Evolutionary conservation across 2,329 filamentous ascomycete species (phyloP), one percentile per base, ranked within the genome.

Genomic region (Plectosphaerella cucumerina): DNA sequence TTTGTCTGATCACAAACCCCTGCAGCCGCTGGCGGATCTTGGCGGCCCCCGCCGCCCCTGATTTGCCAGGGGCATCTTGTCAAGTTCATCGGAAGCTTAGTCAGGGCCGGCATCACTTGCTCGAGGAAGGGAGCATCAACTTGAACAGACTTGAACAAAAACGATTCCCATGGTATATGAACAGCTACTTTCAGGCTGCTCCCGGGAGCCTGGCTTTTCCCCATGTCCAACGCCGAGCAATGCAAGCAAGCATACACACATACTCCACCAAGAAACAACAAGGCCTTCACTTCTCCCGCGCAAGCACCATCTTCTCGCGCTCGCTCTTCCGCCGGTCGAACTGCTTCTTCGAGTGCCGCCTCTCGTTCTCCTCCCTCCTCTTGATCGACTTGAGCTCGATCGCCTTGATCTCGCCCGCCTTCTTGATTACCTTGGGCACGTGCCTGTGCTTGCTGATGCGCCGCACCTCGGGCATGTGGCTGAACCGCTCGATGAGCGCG

Each of bases 401-500:
- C 52, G 75, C 74, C 83, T 99, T 99, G 72, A 97, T 97, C 76
- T 96, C 89, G 46, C 81, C 85, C 4, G 93, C 93, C 82, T 97
- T 97, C 85, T 96, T 97, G 58, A 97, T 84, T 51, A 91, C 84
- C 77, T 91, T 90, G 18, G 94, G 94, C 55, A 97, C 73, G 71
- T 97, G 94, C 56, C 94, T 84, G 70, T 99, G 94, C 48, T 91
- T 82, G 62, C 86, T 86, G 68, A 99, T 99, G 50, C 95, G 83
- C 61, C 85, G 83, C 59, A 99, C 89, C 71, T 99, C 93, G 47
- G 94, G 94, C 92, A 99, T 97, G 69, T 99, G 94, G 56, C 85
- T 82, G 72, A 91, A 99, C 57, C 92, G 78, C 62, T 90, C 78
- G 62, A 90, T 84, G 53, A 99, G 75, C 11, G 92, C 86, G 50